A percentile compares a stretch with the other conserved stretches of the same genome.
Conservation (phyloP, 441 rosid genomes). For the Jatropha podagrica region DNA sequence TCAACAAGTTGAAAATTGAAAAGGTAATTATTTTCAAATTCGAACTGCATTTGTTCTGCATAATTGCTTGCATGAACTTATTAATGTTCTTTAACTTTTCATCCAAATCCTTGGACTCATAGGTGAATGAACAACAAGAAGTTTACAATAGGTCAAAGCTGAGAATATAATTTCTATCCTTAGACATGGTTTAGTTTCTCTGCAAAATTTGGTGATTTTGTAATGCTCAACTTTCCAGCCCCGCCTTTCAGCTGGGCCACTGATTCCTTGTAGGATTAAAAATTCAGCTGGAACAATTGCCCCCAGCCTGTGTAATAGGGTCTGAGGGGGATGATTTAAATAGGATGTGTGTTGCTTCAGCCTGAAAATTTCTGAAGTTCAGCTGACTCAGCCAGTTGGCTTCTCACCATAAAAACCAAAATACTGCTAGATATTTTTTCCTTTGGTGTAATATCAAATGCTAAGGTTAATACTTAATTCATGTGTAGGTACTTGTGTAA, state of each 20-base stretch:
- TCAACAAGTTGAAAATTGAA: slow-evolving; percentile 86
- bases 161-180: slow-evolving; percentile 7
- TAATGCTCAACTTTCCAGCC: not conserved
- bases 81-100: not conserved
- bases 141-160: not conserved
- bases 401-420: not conserved
- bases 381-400: not conserved
- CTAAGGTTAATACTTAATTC: not conserved
- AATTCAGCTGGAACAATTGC: not conserved
- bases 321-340: not conserved
- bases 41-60: not conserved
- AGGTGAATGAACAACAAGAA: slow-evolving; percentile 6
- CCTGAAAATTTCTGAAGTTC: not conserved
- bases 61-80: not conserved
- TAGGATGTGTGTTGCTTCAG: not conserved
- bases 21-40: slow-evolving; percentile 49
- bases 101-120: slow-evolving; percentile 10
- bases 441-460: not conserved
- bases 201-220: not conserved
- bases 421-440: not conserved
- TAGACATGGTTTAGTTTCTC: not conserved
- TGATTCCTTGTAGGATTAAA: not conserved
- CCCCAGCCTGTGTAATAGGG: not conserved
- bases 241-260: not conserved
- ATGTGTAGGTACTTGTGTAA: not conserved